Evolutionary conservation across 1,284 basidiomycete species (phyloP).

Genomic region (Porogramme epimiltina): DNA sequence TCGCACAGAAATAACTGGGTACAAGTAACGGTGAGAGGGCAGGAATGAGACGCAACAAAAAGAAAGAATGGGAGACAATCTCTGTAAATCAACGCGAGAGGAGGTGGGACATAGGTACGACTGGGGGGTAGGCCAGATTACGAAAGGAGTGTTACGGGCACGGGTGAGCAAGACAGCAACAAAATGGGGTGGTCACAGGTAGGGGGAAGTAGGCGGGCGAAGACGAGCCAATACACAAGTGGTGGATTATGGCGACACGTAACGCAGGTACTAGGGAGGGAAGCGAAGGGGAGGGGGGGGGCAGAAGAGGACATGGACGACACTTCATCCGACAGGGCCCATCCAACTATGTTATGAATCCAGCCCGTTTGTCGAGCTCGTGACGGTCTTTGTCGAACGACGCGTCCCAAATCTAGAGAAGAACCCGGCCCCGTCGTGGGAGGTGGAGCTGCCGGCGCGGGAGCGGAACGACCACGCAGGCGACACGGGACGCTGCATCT

Average conservation of each 20-base stretch:
- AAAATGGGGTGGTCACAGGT: neutral
- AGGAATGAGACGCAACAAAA: neutral
- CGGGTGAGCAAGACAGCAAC: constrained; percentile 11
- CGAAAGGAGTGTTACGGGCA: constrained; percentile 25
- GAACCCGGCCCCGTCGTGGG: constrained; percentile 60
- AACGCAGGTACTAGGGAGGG: neutral
- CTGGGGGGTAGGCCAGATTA: constrained; percentile 15
- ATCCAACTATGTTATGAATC: constrained; percentile 15
- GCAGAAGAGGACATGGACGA: neutral
- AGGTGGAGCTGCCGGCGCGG: constrained; percentile 66
- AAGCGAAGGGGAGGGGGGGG: neutral
- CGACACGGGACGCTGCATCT: constrained; percentile 65
- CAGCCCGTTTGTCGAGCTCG: constrained; percentile 18
- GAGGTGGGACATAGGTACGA: constrained; percentile 20
- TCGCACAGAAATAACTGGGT: constrained; percentile 29
- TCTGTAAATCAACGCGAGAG: constrained; percentile 5
- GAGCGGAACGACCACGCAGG: constrained; percentile 84
- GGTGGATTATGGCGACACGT: constrained; percentile 6
- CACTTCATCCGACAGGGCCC: too few species aligned
- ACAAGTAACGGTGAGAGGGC: constrained; percentile 14
- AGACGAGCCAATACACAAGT: constrained; percentile 4
- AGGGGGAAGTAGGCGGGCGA: neutral
- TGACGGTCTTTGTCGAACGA: constrained; percentile 56
- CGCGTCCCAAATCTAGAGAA: constrained; percentile 76
- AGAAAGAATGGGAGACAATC: constrained; percentile 4